These are phyloP conservation scores for Ceratobasidium sp. DNA, from an alignment of 1,284 basidiomycete genomes.

Conservation along the genomic window DNA sequence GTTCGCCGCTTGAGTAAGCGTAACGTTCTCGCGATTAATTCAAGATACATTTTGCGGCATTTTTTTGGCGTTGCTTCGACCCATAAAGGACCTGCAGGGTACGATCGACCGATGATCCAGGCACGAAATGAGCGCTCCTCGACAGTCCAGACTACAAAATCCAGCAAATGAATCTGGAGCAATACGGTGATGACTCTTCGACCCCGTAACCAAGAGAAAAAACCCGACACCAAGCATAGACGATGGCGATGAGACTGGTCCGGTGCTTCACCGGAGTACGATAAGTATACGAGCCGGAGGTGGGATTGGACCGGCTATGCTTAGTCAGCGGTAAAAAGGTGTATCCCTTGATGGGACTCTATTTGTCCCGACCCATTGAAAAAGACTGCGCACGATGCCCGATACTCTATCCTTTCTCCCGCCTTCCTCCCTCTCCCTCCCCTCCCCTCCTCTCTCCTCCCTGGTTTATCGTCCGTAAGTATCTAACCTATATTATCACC, in stretches of 20 bases:
- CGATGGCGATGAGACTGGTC: not conserved
- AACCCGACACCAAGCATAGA: too few relatives aligned
- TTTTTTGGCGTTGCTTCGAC: too few relatives aligned
- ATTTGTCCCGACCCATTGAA: constrained; percentile 19
- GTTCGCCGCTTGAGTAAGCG: too few relatives aligned
- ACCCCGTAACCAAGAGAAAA: too few relatives aligned
- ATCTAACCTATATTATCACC: not conserved
- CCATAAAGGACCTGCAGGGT: too few relatives aligned
- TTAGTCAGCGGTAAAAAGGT: not conserved
- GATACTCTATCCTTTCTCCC: not conserved
- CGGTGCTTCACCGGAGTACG: constrained; percentile 4
- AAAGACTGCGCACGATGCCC: constrained; percentile 7
- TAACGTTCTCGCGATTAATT: too few relatives aligned
- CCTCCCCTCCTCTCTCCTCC: constrained; percentile 16
- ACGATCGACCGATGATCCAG: too few relatives aligned
- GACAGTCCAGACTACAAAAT: too few relatives aligned
- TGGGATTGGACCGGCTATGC: not conserved
- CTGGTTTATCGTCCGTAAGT: constrained; percentile 4
- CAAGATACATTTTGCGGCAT: too few relatives aligned
- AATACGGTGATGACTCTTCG: too few relatives aligned
- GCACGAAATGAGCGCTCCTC: too few relatives aligned
- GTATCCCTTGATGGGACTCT: not conserved
- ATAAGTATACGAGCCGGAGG: constrained; percentile 1
- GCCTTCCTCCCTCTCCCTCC: not conserved
- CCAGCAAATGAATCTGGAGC: too few relatives aligned